phyloP scores from a whole-genome alignment of 768 basidiomycete species.

The Suillus alpinus region DNA sequence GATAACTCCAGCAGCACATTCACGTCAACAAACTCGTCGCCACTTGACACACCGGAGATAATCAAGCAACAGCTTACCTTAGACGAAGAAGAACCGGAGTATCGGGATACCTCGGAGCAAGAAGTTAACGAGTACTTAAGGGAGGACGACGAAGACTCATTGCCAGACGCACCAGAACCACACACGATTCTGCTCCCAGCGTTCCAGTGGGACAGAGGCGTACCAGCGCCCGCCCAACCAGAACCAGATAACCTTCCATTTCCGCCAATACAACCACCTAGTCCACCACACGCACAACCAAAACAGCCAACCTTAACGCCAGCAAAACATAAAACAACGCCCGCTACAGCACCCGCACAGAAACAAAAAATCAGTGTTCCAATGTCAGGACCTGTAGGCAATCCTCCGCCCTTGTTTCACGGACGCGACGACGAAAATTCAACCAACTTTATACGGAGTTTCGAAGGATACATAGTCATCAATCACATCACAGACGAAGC shows the following conservation, averaged over 20 bases:
- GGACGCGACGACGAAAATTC: neutral
- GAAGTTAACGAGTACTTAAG: neutral
- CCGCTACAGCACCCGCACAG: neutral
- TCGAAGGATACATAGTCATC: neutral
- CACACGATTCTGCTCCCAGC: neutral
- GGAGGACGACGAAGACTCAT: neutral
- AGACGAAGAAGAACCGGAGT: neutral
- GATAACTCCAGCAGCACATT: no score
- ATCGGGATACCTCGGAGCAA: neutral
- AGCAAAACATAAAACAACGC: neutral
- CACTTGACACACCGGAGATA: no score
- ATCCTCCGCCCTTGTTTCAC: neutral
- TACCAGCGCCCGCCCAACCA: no score
- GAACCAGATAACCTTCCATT: no score
- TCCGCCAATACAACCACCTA: neutral
- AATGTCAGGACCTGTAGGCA: neutral
- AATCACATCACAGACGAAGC: neutral
- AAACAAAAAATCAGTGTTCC: neutral
- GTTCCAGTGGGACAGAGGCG: neutral
- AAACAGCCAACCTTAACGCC: no score
- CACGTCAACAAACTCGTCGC: no score
- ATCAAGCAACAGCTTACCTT: no score
- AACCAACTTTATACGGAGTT: neutral
- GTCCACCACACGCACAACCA: no score
- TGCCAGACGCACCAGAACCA: neutral